phyloP scores from a whole-genome alignment of 1,284 basidiomycete genomes.

The Golubevia pallescens region DNA sequence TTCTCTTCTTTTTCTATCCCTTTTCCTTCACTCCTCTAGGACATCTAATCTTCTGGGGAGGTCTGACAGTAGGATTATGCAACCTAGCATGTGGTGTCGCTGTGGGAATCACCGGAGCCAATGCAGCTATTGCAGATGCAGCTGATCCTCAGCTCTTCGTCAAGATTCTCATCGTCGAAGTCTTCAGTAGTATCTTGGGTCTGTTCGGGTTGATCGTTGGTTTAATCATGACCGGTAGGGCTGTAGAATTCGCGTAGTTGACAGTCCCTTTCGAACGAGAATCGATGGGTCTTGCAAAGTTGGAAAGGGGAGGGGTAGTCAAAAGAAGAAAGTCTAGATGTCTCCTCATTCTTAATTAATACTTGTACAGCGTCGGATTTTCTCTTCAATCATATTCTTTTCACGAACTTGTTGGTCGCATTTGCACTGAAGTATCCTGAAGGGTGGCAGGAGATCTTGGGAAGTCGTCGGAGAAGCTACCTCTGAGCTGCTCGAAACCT shows the following conservation, averaged over 20 bases:
- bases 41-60: constrained; percentile 59
- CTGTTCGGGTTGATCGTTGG: constrained; percentile 56
- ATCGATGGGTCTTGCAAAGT: too few relatives aligned
- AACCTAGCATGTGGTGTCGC: constrained; percentile 59
- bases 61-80: constrained; percentile 58
- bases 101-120: constrained; percentile 59
- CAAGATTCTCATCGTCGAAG: constrained; percentile 41
- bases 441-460: too few relatives aligned
- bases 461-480: too few relatives aligned
- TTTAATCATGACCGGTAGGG: constrained; percentile 15
- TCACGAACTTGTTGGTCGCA: too few relatives aligned
- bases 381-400: too few relatives aligned
- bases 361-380: too few relatives aligned
- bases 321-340: too few relatives aligned
- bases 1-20: neutral
- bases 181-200: constrained; percentile 59
- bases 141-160: constrained; percentile 62
- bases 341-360: too few relatives aligned
- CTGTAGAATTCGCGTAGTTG: constrained; percentile 7
- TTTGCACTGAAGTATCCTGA: too few relatives aligned
- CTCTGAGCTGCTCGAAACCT: too few relatives aligned
- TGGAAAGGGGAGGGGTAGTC: too few relatives aligned
- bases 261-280: too few relatives aligned
- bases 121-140: constrained; percentile 60
- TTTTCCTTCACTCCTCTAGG: constrained; percentile 18